Evolutionary conservation across 2,329 filamentous ascomycete species (phyloP).

Genomic region (Curvularia spicifera): DNA sequence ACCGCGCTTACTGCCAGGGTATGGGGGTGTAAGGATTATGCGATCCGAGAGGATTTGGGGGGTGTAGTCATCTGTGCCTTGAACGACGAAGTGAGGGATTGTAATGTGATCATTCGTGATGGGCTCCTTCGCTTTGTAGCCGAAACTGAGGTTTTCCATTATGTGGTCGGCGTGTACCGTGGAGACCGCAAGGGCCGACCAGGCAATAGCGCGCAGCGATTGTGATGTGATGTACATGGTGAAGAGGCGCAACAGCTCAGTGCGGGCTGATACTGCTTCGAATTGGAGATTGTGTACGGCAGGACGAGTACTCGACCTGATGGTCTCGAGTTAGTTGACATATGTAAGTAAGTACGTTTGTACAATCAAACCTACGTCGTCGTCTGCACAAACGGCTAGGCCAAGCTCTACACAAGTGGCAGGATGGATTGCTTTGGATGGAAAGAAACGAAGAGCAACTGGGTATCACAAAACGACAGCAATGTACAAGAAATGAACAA

Average conservation of each 20-base stretch:
- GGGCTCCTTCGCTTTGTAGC: slow-evolving; percentile 66
- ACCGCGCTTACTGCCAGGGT: slow-evolving; percentile 83
- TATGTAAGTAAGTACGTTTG: neutral
- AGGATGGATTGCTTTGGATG: slow-evolving; percentile 7
- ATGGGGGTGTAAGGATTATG: slow-evolving; percentile 86
- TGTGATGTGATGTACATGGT: slow-evolving; percentile 43
- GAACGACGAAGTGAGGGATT: slow-evolving; percentile 63
- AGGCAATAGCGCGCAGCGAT: slow-evolving; percentile 53
- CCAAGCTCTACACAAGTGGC: slow-evolving; percentile 26
- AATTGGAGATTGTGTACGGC: neutral
- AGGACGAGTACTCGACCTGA: neutral
- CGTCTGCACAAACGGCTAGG: slow-evolving; percentile 23
- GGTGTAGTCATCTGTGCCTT: slow-evolving; percentile 60
- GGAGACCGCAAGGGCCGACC: slow-evolving; percentile 55
- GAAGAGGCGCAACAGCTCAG: slow-evolving; percentile 20
- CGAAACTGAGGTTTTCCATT: slow-evolving; percentile 78
- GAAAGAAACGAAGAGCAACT: slow-evolving; percentile 22
- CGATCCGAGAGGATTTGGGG: slow-evolving; percentile 80
- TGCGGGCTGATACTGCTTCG: neutral
- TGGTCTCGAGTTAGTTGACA: neutral
- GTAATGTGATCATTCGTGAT: slow-evolving; percentile 67
- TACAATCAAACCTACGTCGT: slow-evolving; percentile 19
- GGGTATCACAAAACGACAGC: slow-evolving; percentile 37
- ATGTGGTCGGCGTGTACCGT: slow-evolving; percentile 68
- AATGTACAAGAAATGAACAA: slow-evolving; percentile 25